Evolutionary conservation across 2,329 filamentous ascomycete genomes (phyloP).

Genomic region (Fusarium floridanum): DNA sequence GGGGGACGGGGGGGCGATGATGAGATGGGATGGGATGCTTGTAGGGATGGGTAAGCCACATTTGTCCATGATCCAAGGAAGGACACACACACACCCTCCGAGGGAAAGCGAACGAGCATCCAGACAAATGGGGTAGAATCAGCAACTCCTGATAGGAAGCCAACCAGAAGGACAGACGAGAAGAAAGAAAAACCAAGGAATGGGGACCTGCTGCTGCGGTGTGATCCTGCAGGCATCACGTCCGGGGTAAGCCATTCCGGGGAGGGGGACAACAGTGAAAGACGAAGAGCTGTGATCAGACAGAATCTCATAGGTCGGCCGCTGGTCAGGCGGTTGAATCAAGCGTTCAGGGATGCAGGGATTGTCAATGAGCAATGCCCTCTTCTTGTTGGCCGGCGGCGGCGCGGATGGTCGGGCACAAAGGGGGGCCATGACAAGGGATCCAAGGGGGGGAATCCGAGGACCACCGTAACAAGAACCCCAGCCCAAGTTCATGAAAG

Average conservation of each 20-base stretch:
- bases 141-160: constrained; percentile 16
- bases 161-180: neutral
- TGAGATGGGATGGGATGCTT: neutral
- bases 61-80: neutral
- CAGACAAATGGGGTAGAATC: constrained; percentile 1
- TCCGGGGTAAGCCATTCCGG: constrained; percentile 44
- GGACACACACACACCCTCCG: neutral
- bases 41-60: constrained; percentile 9
- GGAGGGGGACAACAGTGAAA: constrained; percentile 13
- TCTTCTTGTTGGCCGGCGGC: neutral
- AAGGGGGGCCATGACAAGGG: constrained; percentile 15
- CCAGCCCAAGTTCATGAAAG: neutral
- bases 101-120: constrained; percentile 16
- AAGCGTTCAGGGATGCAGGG: constrained; percentile 43
- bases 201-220: neutral
- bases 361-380: constrained; percentile 22
- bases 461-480: neutral
- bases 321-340: constrained; percentile 47
- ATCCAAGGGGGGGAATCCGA: constrained; percentile 24
- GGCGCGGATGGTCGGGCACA: constrained; percentile 35
- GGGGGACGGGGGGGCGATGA: neutral
- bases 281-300: neutral
- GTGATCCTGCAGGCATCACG: constrained; percentile 22
- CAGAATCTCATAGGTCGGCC: constrained; percentile 32
- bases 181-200: neutral